Base-by-base conservation (phyloP, 352 stramenopile genomes). In the Phytophthora pluvialis region DNA sequence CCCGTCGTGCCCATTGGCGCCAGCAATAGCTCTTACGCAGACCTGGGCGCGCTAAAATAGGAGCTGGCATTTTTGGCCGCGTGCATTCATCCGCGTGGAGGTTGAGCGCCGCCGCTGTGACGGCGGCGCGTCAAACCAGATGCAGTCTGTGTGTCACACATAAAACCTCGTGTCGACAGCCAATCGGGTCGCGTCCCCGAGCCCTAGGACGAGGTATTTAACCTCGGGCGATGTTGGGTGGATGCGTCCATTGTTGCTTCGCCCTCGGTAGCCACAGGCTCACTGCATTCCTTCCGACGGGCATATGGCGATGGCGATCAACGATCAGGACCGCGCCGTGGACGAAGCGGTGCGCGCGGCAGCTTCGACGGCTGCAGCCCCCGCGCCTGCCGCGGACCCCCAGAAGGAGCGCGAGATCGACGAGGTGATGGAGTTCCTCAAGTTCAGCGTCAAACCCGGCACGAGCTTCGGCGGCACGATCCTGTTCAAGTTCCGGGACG, bases 351-450 rank as follows among this genome's bases (percentile, higher is more conserved):
- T 31, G 29, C 40, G 10, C 12, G 21, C 10, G 15, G 31, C 36
- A 13, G n/a, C n/a, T 2, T 11, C 18, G 3, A 21, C 18, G 15
- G 16, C 3, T 7, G 3, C 25, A 16, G 9, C 16, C 2, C 4
- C 48, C 12, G 35, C 28, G 31, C 11, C 26, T 31, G 25, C 26
- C 43, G 15, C 25, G 16, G 50, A 57, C 21, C 56, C 57, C 5
- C 55, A 71, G 50, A 79, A 79, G 50, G 85, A 92, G 50, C 72
- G 77, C 31, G 83, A 95, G 72, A 92, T 96, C 56, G 88, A 92
- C 54, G 88, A 96, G 39, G 80, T 96, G 28, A 96, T 96, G 88
- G 78, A 91, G 45, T 96, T 94, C 59, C 68, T 96, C 60, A 77
- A 80, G 51, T 96, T 91, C 55, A 93, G 84, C 43, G 77, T 96